Evolutionary conservation across 352 stramenopile genomes (phyloP).

Genomic region (Phytophthora fragariaefolia): DNA sequence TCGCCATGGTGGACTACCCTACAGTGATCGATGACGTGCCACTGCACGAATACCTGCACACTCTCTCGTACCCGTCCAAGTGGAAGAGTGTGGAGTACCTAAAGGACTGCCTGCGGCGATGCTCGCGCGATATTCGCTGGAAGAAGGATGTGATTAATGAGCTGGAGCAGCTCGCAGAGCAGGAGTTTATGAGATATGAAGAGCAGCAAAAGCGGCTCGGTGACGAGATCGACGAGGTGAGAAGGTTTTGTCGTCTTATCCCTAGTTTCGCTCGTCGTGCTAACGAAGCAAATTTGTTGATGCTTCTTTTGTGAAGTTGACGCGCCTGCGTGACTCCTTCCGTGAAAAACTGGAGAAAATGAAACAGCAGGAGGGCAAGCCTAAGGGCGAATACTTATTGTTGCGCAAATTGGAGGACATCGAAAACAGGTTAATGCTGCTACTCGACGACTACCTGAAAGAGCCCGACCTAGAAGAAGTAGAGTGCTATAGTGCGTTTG

Average conservation of each 20-base stretch:
- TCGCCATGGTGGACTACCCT: constrained; percentile 82
- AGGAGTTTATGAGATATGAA: constrained; percentile 60
- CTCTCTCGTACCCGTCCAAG: constrained; percentile 61
- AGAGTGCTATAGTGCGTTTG: constrained; percentile 58
- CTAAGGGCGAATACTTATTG: constrained; percentile 52
- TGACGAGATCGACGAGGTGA: constrained; percentile 79
- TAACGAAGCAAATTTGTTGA: too few species aligned
- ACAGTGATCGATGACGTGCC: constrained; percentile 59
- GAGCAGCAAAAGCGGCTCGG: constrained; percentile 57
- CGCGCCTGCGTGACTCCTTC: constrained; percentile 74
- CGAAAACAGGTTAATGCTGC: constrained; percentile 63
- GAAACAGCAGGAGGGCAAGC: constrained; percentile 28
- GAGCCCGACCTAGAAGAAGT: constrained; percentile 61
- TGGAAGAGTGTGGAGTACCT: constrained; percentile 88
- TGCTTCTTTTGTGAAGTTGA: constrained; percentile 40
- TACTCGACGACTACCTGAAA: constrained; percentile 67
- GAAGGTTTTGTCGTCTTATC: background rate
- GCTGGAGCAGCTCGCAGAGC: constrained; percentile 71
- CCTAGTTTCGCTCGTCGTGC: background rate
- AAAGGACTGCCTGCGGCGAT: constrained; percentile 75
- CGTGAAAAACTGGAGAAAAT: constrained; percentile 58
- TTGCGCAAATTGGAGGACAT: constrained; percentile 85
- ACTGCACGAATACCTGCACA: constrained; percentile 70
- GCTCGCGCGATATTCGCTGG: constrained; percentile 83
- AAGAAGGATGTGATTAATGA: constrained; percentile 75